These are phyloP conservation scores for Fusarium buxicola DNA, from an alignment of 2,329 filamentous ascomycete genomes.

Conservation along the genomic window DNA sequence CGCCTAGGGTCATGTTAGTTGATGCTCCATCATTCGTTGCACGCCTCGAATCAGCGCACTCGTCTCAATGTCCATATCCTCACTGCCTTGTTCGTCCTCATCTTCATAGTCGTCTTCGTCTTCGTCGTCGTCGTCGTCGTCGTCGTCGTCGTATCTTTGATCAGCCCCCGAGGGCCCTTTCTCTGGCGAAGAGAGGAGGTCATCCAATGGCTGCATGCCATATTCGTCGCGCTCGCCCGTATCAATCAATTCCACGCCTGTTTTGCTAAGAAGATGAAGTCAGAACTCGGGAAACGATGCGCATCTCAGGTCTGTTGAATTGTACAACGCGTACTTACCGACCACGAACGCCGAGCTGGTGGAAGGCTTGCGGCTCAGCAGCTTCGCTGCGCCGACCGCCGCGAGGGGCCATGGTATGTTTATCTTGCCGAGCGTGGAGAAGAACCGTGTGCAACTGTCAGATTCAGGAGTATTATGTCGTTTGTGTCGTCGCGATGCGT, in stretches of 20 bases:
- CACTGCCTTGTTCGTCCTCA: constrained; percentile 46
- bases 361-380: constrained; percentile 48
- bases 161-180: constrained; percentile 55
- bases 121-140: constrained; percentile 33
- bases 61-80: constrained; percentile 66
- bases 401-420: constrained; percentile 50
- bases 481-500: constrained; percentile 3
- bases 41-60: constrained; percentile 51
- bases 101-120: constrained; percentile 42
- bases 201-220: constrained; percentile 89
- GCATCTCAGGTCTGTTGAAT: neutral
- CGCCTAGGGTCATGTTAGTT: constrained; percentile 54
- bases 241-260: constrained; percentile 84
- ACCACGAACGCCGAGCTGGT: constrained; percentile 52
- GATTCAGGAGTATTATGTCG: neutral
- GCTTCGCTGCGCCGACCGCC: constrained; percentile 46
- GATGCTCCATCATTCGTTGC: neutral
- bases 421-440: neutral
- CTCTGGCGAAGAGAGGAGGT: constrained; percentile 88
- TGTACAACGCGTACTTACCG: constrained; percentile 49
- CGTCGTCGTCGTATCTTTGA: constrained; percentile 40
- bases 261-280: constrained; percentile 73
- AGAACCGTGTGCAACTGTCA: neutral
- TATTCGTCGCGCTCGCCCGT: constrained; percentile 86
- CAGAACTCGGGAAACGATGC: constrained; percentile 3